Evolutionary conservation across 2,329 filamentous ascomycete species (phyloP).

Genomic region (Geosmithia putterillii): DNA sequence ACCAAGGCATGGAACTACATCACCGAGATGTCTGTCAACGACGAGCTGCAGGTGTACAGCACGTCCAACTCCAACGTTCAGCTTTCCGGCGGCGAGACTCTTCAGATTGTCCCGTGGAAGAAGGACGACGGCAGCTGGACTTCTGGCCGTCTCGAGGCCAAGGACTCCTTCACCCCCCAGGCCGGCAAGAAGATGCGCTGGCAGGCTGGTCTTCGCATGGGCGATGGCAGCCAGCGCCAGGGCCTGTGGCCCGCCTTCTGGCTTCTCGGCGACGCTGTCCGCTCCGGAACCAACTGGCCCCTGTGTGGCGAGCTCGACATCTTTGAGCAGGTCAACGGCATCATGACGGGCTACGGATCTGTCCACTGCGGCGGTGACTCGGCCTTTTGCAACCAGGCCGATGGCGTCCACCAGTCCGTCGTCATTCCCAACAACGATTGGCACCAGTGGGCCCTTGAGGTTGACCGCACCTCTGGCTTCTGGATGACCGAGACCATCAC

Average conservation of each 20-base stretch:
- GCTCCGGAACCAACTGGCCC: conserved; percentile 32
- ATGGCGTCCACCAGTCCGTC: conserved; percentile 21
- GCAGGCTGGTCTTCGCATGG: conserved; percentile 32
- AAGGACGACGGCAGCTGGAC: conserved; percentile 29
- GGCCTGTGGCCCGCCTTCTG: conserved; percentile 43
- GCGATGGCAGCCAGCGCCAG: conserved; percentile 24
- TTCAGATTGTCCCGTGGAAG: conserved; percentile 36
- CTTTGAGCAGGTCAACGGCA: conserved; percentile 35
- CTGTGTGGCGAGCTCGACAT: conserved; percentile 38
- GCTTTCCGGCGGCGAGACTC: conserved; percentile 34
- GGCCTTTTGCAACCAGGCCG: conserved; percentile 35
- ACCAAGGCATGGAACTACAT: conserved; percentile 30
- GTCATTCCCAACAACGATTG: conserved; percentile 31
- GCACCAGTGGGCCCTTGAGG: conserved; percentile 34
- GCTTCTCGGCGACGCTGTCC: conserved; percentile 34
- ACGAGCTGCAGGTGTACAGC: conserved; percentile 35
- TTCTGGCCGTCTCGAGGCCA: conserved; percentile 35
- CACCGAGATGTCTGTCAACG: conserved; percentile 31
- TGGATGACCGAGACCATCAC: conserved; percentile 35
- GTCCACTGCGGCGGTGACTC: conserved; percentile 31
- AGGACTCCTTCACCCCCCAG: conserved; percentile 29
- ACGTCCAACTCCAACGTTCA: conserved; percentile 31
- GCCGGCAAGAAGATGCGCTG: conserved; percentile 26
- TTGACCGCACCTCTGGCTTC: conserved; percentile 27
- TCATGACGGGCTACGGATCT: conserved; percentile 31